phyloP scores from a whole-genome alignment of 108 stramenopile species.

The Discostella stelligeroides region DNA sequence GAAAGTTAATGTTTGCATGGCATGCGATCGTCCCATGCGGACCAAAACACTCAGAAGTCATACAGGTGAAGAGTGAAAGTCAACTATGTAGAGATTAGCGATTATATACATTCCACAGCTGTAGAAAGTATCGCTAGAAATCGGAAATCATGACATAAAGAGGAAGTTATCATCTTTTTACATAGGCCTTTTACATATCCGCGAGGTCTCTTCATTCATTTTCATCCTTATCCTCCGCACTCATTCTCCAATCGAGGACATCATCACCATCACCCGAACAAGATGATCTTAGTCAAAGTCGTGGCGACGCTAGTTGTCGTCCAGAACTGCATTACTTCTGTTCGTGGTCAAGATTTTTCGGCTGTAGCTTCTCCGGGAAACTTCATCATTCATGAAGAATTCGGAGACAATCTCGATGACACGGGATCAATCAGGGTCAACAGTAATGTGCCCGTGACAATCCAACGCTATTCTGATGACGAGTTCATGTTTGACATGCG shows the following conservation, averaged over 20 bases:
- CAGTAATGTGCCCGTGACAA: conserved; percentile 32
- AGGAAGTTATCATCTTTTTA: too few relatives aligned
- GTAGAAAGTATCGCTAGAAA: too few relatives aligned
- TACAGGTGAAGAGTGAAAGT: neutral
- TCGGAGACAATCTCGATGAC: neutral
- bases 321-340: neutral
- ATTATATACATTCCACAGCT: too few relatives aligned
- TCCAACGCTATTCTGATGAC: conserved; percentile 31
- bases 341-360: neutral
- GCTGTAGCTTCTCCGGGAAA: neutral
- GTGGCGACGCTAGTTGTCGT: neutral
- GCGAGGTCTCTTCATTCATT: too few relatives aligned
- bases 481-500: conserved; percentile 17
- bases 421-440: neutral
- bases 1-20: conserved; percentile 44
- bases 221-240: too few relatives aligned
- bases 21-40: conserved; percentile 52
- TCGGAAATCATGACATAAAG: too few relatives aligned
- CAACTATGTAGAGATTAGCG: too few relatives aligned
- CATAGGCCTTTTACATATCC: too few relatives aligned
- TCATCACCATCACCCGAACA: too few relatives aligned
- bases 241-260: neutral
- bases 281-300: neutral
- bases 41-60: neutral
- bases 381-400: neutral